A percentile compares a stretch with the other conserved stretches of the same genome.
Evolutionary conservation across 2,329 filamentous ascomycete genomes (phyloP).

Genomic region (Aspergillus alliaceus): DNA sequence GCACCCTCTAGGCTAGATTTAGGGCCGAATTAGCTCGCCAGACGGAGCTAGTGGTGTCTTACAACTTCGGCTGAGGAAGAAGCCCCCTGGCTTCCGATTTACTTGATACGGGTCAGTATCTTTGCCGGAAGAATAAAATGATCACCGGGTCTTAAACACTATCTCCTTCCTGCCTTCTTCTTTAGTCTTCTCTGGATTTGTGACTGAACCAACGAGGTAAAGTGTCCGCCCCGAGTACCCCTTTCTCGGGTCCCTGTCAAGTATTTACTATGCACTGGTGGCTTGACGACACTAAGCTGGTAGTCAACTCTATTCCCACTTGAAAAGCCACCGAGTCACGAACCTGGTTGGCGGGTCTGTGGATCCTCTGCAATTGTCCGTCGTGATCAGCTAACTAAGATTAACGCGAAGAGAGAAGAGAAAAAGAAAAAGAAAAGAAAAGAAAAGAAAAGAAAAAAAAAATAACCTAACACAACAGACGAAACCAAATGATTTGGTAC

Average conservation of each 20-base stretch:
- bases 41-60: not conserved
- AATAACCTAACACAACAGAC: too few relatives aligned
- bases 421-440: not conserved
- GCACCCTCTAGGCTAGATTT: conserved; percentile 7
- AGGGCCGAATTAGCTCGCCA: conserved; percentile 5
- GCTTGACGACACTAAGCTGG: conserved; percentile 8
- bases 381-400: conserved; percentile 13
- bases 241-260: not conserved
- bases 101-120: not conserved
- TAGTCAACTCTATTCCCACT: conserved; percentile 5
- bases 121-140: not conserved
- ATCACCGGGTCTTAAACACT: not conserved
- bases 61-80: not conserved
- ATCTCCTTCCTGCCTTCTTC: too few relatives aligned
- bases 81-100: conserved; percentile 5
- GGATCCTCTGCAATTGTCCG: conserved; percentile 20
- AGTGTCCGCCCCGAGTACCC: conserved; percentile 1
- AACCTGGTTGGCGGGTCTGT: conserved; percentile 22
- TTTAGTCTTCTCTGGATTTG: too few relatives aligned
- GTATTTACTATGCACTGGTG: conserved; percentile 1
- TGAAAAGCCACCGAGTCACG: conserved; percentile 9
- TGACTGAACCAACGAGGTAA: not conserved
- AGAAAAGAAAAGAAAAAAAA: not conserved
- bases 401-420: conserved; percentile 1
- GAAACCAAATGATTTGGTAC: too few relatives aligned